Conservation (phyloP, 306 rosid genomes). For the Cotoneaster glaucophyllus region DNA sequence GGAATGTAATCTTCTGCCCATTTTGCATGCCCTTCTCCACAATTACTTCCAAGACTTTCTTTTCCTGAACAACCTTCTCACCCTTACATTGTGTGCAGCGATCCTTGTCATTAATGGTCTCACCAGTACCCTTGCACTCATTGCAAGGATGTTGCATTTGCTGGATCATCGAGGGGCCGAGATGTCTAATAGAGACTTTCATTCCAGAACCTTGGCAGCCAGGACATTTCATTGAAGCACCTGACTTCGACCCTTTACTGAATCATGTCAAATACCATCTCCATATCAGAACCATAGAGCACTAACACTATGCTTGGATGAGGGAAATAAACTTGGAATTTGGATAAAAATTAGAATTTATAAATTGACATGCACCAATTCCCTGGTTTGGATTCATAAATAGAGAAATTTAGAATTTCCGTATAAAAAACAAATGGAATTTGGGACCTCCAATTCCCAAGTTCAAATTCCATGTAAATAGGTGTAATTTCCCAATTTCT, state of each 20-base stretch:
- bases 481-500: too few species aligned
- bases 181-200: slow-evolving; percentile 88
- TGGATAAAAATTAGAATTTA: too few species aligned
- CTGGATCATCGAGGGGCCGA: slow-evolving; percentile 95
- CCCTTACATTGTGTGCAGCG: slow-evolving; percentile 89
- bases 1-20: slow-evolving; percentile 80
- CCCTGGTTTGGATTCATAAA: too few species aligned
- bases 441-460: too few species aligned
- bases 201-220: slow-evolving; percentile 95
- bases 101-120: slow-evolving; percentile 81
- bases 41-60: slow-evolving; percentile 80
- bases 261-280: background rate
- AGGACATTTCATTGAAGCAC: slow-evolving; percentile 80
- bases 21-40: slow-evolving; percentile 99
- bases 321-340: too few species aligned
- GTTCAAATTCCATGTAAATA: too few species aligned
- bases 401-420: too few species aligned
- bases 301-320: too few species aligned
- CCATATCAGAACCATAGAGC: background rate
- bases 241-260: slow-evolving; percentile 96
- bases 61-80: slow-evolving; percentile 89
- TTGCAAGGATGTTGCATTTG: slow-evolving; percentile 97
- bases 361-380: too few species aligned
- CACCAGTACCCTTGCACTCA: slow-evolving; percentile 96
- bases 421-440: too few species aligned